Conservation (phyloP, 2,329 filamentous ascomycete genomes). For the Plectosphaerella plurivora region DNA sequence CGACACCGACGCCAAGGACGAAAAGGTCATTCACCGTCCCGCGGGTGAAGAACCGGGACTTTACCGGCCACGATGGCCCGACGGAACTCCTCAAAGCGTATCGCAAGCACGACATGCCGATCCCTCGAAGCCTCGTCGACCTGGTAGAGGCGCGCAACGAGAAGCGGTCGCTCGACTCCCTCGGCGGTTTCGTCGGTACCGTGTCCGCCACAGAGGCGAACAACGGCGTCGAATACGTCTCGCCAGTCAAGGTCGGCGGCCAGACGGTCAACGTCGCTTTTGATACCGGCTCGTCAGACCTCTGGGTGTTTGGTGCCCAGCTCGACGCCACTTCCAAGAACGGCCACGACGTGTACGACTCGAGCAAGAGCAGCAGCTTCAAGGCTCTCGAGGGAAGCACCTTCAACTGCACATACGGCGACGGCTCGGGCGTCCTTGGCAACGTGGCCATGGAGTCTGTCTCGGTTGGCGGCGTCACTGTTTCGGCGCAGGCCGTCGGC, state of each 20-base stretch:
- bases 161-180: slow-evolving; percentile 3
- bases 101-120: slow-evolving; percentile 59
- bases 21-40: slow-evolving; percentile 60
- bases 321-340: slow-evolving; percentile 38
- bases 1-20: slow-evolving; percentile 24
- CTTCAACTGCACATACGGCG: slow-evolving; percentile 67
- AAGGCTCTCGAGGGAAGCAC: slow-evolving; percentile 33
- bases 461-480: slow-evolving; percentile 60
- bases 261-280: slow-evolving; percentile 67
- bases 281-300: slow-evolving; percentile 71
- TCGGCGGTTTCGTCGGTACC: slow-evolving; percentile 35
- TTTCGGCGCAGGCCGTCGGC: slow-evolving; percentile 61
- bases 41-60: slow-evolving; percentile 50
- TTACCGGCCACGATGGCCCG: slow-evolving; percentile 52
- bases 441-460: slow-evolving; percentile 65
- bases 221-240: slow-evolving; percentile 66
- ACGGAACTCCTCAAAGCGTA: slow-evolving; percentile 61
- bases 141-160: slow-evolving; percentile 10
- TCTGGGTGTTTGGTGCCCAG: slow-evolving; percentile 68
- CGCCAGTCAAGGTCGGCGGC: slow-evolving; percentile 64
- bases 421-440: slow-evolving; percentile 58
- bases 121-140: slow-evolving; percentile 34
- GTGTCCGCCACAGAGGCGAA: slow-evolving; percentile 62
- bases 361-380: slow-evolving; percentile 28
- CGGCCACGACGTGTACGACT: slow-evolving; percentile 43